Conservation (phyloP, 176 grass and related monocot genomes). For the bread wheat (Triticum aestivum) region IWGSC_CS_RefSeq_v2.1 NC_057805.1:17665485-17665984, state of each 20-base stretch:
- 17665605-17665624: slow-evolving; percentile 82
- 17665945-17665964: not conserved
- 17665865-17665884: not conserved
- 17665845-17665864: not conserved
- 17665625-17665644: slow-evolving; percentile 10
- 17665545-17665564: slow-evolving; percentile 96
- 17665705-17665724: slow-evolving; percentile 86
- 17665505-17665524: slow-evolving; percentile 84
- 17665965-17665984: not conserved
- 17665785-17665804: slow-evolving; percentile 68
- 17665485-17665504: slow-evolving; percentile 97
- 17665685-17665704: slow-evolving; percentile 68
- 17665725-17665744: slow-evolving; percentile 80
- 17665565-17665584: slow-evolving; percentile 90
- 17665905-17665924: not conserved
- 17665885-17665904: not conserved
- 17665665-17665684: not conserved
- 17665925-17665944: not conserved
- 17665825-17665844: slow-evolving; percentile 15
- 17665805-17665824: slow-evolving; percentile 20
- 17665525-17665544: slow-evolving; percentile 86
- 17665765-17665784: slow-evolving; percentile 58
- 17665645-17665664: not conserved
- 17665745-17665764: slow-evolving; percentile 61
- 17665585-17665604: slow-evolving; percentile 97